Conservation (phyloP, 148 eudicot species). For the Beta vulgaris region DNA sequence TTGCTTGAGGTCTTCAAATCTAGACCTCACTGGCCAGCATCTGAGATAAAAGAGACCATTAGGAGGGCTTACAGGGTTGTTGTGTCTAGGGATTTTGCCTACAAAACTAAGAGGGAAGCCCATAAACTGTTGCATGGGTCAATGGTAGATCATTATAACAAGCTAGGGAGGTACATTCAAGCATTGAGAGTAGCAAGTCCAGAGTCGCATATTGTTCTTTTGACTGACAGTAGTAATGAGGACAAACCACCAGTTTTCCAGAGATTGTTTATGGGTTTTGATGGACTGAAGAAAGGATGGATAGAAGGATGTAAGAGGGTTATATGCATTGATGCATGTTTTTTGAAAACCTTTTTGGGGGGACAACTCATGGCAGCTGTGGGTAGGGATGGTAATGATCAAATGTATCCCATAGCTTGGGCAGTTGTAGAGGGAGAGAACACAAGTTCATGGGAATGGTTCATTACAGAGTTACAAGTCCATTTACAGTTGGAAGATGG, state of each 20-base stretch:
- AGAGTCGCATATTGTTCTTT: background rate
- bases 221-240: background rate
- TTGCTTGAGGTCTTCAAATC: background rate
- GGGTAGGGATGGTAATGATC: slow-evolving; percentile 14
- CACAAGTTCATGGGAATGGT: background rate
- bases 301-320: background rate
- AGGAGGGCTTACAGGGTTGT: background rate
- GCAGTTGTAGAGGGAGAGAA: background rate
- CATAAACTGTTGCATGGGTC: too few species aligned
- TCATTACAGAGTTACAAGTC: background rate
- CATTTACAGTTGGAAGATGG: background rate
- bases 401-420: slow-evolving; percentile 11
- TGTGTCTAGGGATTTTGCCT: too few species aligned
- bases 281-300: background rate
- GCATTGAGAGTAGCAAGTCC: background rate
- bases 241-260: background rate
- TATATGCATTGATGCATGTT: background rate
- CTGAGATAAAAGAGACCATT: background rate
- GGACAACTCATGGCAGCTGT: background rate
- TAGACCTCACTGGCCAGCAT: background rate
- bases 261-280: background rate
- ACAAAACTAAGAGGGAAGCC: too few species aligned
- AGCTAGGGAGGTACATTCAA: too few species aligned
- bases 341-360: slow-evolving; percentile 3
- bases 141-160: too few species aligned